A percentile compares a stretch with the other conserved stretches of the same genome.
Conservation (phyloP, 208 protist species). For the Wallacemonas sp. region DNA sequence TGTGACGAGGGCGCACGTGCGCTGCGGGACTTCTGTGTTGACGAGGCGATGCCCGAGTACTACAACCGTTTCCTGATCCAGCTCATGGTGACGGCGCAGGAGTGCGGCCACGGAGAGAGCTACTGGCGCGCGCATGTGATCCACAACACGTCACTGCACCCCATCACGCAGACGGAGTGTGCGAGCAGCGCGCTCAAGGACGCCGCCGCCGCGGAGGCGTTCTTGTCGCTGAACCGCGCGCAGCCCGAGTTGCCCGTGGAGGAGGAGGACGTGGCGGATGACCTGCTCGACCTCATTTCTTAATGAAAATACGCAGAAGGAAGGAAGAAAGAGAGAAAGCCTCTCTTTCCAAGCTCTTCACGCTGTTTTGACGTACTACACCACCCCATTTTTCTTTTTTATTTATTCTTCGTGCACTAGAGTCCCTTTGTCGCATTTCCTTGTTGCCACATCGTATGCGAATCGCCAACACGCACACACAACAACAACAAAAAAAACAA, state of each 20-base stretch:
- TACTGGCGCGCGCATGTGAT: conserved; percentile 38
- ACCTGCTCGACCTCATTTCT: conserved; percentile 31
- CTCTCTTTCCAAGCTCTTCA: conserved; percentile 6
- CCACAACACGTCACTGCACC: conserved; percentile 13
- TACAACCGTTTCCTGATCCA: conserved; percentile 81
- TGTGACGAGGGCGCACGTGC: conserved; percentile 59
- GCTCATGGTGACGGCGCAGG: conserved; percentile 42
- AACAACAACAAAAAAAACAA: background rate
- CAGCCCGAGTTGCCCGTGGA: conserved; percentile 15
- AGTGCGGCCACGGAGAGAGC: conserved; percentile 26
- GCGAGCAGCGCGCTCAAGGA: conserved; percentile 25
- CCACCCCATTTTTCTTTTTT: background rate
- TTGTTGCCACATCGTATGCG: too few relatives aligned
- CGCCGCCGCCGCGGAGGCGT: conserved; percentile 28
- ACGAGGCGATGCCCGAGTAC: conserved; percentile 48
- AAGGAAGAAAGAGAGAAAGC: background rate
- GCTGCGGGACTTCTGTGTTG: conserved; percentile 73
- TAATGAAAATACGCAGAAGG: conserved; percentile 4
- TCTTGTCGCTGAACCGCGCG: conserved; percentile 31
- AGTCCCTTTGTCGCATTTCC: background rate
- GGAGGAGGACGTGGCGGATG: conserved; percentile 26
- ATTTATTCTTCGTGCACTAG: background rate
- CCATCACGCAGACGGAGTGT: conserved; percentile 55
- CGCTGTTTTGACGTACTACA: background rate
- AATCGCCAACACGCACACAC: conserved; percentile 1